These are phyloP conservation scores for Stropharia rugosoannulata DNA, from an alignment of 768 basidiomycete species.

Conservation along the genomic window DNA sequence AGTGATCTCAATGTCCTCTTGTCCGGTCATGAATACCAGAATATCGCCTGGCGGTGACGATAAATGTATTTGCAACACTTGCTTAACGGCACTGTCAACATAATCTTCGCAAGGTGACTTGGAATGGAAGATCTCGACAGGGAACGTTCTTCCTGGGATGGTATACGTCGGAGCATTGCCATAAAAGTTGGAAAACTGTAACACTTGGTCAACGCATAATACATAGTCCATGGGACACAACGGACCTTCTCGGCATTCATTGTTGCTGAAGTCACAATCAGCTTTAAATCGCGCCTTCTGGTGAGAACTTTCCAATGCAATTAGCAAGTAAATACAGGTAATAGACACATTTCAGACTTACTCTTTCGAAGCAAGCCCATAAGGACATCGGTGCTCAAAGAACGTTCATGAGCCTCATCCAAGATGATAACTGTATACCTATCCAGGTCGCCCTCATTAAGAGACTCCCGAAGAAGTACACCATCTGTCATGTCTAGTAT, in stretches of 20 bases:
- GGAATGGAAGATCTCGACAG: conserved; percentile 93
- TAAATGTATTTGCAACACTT: conserved; percentile 94
- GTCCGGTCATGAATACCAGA: conserved; percentile 98
- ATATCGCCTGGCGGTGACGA: conserved; percentile 93
- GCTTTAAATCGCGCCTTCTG: conserved; percentile 87
- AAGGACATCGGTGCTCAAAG: conserved; percentile 94
- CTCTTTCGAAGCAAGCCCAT: conserved; percentile 97
- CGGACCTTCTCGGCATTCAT: conserved; percentile 98
- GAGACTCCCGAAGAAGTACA: conserved; percentile 94
- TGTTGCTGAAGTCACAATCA: conserved; percentile 97
- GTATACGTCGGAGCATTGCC: conserved; percentile 94
- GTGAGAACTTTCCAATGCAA: conserved; percentile 62
- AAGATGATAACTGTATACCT: conserved; percentile 95
- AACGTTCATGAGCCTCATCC: conserved; percentile 99
- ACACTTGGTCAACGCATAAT: neutral
- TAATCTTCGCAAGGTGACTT: conserved; percentile 99
- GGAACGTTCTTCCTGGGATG: conserved; percentile 91
- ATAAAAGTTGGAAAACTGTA: conserved; percentile 93
- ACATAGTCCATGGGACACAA: neutral
- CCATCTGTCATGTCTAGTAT: conserved; percentile 95
- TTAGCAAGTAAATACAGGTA: neutral
- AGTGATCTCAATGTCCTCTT: conserved; percentile 98
- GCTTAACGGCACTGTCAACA: conserved; percentile 97
- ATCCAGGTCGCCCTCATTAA: conserved; percentile 98
- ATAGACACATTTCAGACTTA: conserved; percentile 34